Percentiles rank a stretch among this genome's conserved stretches.
phyloP scores from a whole-genome alignment of 768 basidiomycete species.

The Imleria badia region DNA sequence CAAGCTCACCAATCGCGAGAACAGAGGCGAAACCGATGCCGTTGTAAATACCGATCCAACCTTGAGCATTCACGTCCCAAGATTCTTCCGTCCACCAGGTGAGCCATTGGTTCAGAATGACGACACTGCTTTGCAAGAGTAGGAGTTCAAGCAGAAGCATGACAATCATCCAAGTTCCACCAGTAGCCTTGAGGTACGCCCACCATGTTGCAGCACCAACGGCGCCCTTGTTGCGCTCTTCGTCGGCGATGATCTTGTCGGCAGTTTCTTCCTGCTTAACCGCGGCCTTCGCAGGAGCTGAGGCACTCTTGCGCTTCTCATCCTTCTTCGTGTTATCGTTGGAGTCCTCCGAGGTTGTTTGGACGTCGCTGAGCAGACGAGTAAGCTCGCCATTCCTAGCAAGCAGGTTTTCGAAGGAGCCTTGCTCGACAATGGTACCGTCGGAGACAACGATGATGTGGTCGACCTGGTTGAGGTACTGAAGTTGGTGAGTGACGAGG shows the following conservation, averaged over 20 bases:
- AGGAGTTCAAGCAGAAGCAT: constrained; percentile 20
- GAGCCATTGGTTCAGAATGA: constrained; percentile 30
- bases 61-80: constrained; percentile 22
- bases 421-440: constrained; percentile 46
- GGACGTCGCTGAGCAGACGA: constrained; percentile 25
- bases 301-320: constrained; percentile 23
- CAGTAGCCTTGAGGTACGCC: constrained; percentile 32
- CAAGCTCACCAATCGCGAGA: constrained; percentile 19
- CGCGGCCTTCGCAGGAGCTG: constrained; percentile 5
- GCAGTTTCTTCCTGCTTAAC: constrained; percentile 10
- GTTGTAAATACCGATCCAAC: constrained; percentile 32
- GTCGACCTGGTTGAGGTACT: constrained; percentile 38
- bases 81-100: constrained; percentile 31
- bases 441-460: constrained; percentile 47
- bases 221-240: constrained; percentile 27
- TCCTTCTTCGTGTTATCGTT: constrained; percentile 7
- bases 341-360: constrained; percentile 4
- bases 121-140: constrained; percentile 24
- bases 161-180: constrained; percentile 20
- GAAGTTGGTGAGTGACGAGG: constrained; percentile 32
- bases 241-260: constrained; percentile 22
- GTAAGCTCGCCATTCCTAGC: constrained; percentile 26
- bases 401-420: constrained; percentile 41
- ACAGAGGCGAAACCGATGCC: constrained; percentile 24
- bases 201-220: constrained; percentile 28